Evolutionary conservation across 306 rosid species (phyloP), one percentile per base, ranked within the genome.

Genomic region (Pachyrhizus erosus): DNA sequence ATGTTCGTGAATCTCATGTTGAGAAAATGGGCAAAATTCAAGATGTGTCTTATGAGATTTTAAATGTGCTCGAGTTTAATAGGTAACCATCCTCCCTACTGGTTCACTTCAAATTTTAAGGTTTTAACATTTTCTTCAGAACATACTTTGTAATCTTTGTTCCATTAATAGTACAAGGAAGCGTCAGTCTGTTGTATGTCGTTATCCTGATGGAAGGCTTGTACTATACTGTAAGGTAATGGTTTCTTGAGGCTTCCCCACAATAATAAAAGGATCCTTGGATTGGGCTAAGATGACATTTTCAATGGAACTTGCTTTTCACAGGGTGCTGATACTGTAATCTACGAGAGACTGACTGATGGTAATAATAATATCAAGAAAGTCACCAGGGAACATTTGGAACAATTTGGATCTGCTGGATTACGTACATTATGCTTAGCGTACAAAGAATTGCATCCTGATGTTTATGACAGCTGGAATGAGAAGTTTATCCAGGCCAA

Each of bases 181-280:
- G 91, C 99, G 99, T 51, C 99, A 96, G 80, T 96, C 99, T 37
- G 98, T 96, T 75, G 90, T 96, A 70, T 96, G 99, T 76, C 98
- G 97, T 34, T 96, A 91, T 89, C 94, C 96, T 9, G 92, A 96
- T 91, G 99, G 99, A 64, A 89, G 94, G 86, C 97, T 96, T 84
- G 90, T 93, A 45, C 84, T 96, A 79, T 96, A 96, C 88, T 90
- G 98, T 88, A 96, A 96, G 99, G 99, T 96, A 96, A 88, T 76
- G 27, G 78, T 51, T 87, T 84, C 52, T 74, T 33, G 67, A 77
- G 83, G 77, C 66, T 81, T 79, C 58, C 46, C 43, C 58, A 33
- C 61, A 70, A 13, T 24, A 75, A 74, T 69, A 67, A 45, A n/a
- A 31, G 14, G 21, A 72, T 80, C 21, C 62, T 45, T 65, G 40